Base-by-base conservation (phyloP, 2,329 filamentous ascomycete species). In the Cercospora sesami region DNA sequence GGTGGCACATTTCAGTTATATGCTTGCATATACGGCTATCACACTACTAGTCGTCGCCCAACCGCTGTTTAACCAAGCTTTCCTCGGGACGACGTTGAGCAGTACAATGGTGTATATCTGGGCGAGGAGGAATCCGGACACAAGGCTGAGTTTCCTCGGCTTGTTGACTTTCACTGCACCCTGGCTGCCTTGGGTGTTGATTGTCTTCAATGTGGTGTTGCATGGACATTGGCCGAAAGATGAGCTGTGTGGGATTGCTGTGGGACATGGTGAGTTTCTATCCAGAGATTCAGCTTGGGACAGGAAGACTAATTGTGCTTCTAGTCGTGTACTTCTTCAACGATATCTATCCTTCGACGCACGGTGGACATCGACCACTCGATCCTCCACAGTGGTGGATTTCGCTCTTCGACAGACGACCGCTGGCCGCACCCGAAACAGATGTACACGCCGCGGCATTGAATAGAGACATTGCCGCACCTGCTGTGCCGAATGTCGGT, bases 41-140 rank as follows among this genome's bases (percentile, higher is more conserved):
- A 91, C 90, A 66, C 87, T 99, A 18, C 87, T 98, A 65, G 82
- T 89, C 53, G 84, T 98, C 48, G 95, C 94, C 55, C 62, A 64
- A 16, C 94, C 94, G 1, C 84, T 97, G 69, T 90, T 97, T 60
- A 93, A 91, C 28, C 93, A 98, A 84, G 92, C 92, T 0, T 99
- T 97, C 79, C 87, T 99, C 10, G 95, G 95, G n/a, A 92, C 94
- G 51, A 92, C 94, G 1, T 86, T 99, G 14, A 96, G 92, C 4
- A 96, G 93, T 60, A 97, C 92, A 5, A 85, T 99, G 69, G 94
- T 98, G 66, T 99, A 99, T 80, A 97, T 99, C 76, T 99, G 95
- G 95, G 95, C 93, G 71, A 87, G 95, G 63, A 89, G 94, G 66
- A 98, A 99, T 78, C 94, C 95, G 0, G 92, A 97, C 71, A 96